Conservation (phyloP, 306 rosid genomes). For the Bauhinia variegata region DNA sequence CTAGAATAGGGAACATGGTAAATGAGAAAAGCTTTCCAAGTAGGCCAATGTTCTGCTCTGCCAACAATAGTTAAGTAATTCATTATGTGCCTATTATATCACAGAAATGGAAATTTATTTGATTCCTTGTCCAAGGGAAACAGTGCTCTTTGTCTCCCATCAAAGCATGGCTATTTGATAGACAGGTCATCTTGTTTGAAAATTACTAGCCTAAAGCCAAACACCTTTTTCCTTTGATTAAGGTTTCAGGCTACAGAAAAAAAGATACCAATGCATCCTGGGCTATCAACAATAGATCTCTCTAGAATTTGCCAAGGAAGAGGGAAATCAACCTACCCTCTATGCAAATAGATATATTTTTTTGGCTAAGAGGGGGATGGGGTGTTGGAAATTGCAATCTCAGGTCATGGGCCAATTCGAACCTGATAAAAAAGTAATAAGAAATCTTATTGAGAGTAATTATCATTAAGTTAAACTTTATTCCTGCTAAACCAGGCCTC, state of each 20-base stretch:
- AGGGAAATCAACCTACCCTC: background rate
- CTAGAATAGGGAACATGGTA: background rate
- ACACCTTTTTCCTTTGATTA: conserved; percentile 30
- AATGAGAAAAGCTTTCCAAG: background rate
- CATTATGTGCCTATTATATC: conserved; percentile 13
- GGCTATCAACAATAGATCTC: background rate
- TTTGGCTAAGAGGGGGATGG: no score
- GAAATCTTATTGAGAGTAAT: no score
- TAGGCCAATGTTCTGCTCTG: background rate
- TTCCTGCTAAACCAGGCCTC: no score
- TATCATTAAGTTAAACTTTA: no score
- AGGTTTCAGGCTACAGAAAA: conserved; percentile 17
- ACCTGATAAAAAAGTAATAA: no score
- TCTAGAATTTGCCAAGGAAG: background rate
- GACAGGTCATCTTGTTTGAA: conserved; percentile 18
- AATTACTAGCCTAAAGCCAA: conserved; percentile 22
- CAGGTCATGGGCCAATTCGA: no score
- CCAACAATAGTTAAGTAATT: conserved; percentile 4
- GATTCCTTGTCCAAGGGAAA: conserved; percentile 24
- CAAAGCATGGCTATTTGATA: conserved; percentile 4
- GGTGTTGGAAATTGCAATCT: no score
- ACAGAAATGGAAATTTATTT: conserved; percentile 12
- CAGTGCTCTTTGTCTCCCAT: conserved; percentile 15
- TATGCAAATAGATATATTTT: no score
- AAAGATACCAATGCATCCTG: conserved; percentile 16